phyloP scores from a whole-genome alignment of 495 filamentous ascomycete genomes.

The Hyphodiscus hymeniophilus region DNA sequence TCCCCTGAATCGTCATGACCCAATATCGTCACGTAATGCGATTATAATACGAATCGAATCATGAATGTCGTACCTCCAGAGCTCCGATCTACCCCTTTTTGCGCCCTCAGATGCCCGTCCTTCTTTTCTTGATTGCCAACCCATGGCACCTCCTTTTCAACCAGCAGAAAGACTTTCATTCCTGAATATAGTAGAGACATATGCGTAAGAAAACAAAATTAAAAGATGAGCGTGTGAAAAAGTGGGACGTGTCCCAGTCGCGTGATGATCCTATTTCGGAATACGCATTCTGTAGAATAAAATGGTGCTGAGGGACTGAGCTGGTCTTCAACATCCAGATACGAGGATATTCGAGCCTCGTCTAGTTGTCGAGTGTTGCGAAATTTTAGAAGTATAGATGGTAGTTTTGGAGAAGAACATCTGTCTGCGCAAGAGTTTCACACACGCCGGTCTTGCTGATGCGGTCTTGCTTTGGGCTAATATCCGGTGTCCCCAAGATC shows the following conservation, averaged over 20 bases:
- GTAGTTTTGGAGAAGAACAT: conserved; percentile 10
- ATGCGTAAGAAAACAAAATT: background rate
- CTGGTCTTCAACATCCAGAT: background rate
- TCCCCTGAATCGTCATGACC: background rate
- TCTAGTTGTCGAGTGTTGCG: conserved; percentile 8
- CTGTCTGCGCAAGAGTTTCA: conserved; percentile 8
- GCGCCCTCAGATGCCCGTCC: conserved; percentile 6
- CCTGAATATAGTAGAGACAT: background rate
- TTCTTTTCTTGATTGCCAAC: background rate
- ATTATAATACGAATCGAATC: background rate
- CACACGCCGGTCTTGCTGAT: conserved; percentile 4
- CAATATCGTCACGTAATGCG: background rate
- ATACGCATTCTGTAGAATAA: background rate
- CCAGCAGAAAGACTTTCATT: conserved; percentile 5
- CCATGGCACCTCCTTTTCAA: background rate
- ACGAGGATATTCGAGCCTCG: conserved; percentile 1
- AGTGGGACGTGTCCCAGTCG: conserved; percentile 15
- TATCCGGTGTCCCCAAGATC: conserved; percentile 33
- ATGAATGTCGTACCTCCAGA: no score
- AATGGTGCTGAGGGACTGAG: background rate
- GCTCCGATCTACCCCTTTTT: background rate
- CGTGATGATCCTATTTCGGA: background rate
- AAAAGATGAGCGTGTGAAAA: conserved; percentile 1
- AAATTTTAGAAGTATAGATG: conserved; percentile 7
- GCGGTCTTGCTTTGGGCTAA: conserved; percentile 10